A percentile compares a stretch with the other conserved stretches of the same genome.
Conservation (phyloP, 345 rosid species). For the Firmiana major region DNA sequence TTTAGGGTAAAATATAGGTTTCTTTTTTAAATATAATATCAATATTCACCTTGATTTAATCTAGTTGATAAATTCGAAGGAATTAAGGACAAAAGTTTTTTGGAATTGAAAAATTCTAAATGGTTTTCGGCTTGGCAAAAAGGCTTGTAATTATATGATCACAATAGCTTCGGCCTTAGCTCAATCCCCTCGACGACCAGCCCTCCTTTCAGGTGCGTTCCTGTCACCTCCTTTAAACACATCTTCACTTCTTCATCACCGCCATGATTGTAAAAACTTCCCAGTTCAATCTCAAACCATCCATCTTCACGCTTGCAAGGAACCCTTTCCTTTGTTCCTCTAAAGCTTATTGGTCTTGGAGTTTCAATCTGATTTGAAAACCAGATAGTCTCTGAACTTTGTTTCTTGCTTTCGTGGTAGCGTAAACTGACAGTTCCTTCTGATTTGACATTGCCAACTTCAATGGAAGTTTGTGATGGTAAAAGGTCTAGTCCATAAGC, state of each 20-base stretch:
- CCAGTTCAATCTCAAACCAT: constrained; percentile 4
- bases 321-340: constrained; percentile 4
- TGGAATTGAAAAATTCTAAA: no score
- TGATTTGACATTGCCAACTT: neutral
- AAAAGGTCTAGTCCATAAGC: no score
- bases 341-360: neutral
- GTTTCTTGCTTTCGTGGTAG: constrained; percentile 21
- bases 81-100: no score
- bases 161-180: neutral
- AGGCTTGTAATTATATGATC: neutral
- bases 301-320: constrained; percentile 4
- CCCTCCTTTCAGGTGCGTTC: constrained; percentile 8
- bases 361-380: neutral
- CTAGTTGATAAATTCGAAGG: no score
- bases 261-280: neutral
- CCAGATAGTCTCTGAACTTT: neutral
- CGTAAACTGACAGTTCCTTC: constrained; percentile 28
- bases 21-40: no score
- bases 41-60: no score
- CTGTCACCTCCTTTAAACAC: neutral
- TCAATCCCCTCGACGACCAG: neutral
- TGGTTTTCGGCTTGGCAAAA: no score
- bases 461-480: no score
- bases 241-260: neutral
- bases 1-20: no score